Conservation (phyloP, 2,329 filamentous ascomycete species). For the Nothophoma quercina region DNA sequence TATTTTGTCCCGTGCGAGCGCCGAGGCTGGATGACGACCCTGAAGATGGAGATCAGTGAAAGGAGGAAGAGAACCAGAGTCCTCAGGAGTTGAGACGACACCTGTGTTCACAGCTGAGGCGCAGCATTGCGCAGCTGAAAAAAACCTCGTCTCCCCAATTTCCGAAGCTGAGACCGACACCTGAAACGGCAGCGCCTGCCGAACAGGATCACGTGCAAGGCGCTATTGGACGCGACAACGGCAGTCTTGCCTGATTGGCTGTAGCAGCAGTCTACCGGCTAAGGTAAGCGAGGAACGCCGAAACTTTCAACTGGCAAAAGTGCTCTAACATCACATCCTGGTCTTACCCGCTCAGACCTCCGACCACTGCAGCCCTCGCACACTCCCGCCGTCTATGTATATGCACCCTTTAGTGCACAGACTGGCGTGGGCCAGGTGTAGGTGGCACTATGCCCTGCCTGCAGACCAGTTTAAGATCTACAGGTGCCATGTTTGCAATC, state of each 20-base stretch:
- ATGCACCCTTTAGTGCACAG: constrained; percentile 28
- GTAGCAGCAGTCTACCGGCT: constrained; percentile 3
- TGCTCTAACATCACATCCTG: constrained; percentile 22
- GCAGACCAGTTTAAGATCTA: constrained; percentile 34
- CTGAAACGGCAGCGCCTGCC: constrained; percentile 18
- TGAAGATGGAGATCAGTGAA: background rate
- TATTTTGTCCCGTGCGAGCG: background rate
- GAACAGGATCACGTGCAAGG: constrained; percentile 16
- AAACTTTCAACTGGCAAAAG: constrained; percentile 20
- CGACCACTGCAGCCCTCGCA: constrained; percentile 27
- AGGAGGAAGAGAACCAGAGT: background rate
- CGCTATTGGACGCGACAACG: constrained; percentile 16
- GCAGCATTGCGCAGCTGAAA: constrained; percentile 17
- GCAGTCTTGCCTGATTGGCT: background rate
- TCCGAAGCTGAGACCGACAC: constrained; percentile 16
- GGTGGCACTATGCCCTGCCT: constrained; percentile 31
- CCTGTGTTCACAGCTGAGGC: constrained; percentile 12
- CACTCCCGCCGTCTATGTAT: constrained; percentile 24
- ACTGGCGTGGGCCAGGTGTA: constrained; percentile 30
- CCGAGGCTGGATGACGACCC: constrained; percentile 1
- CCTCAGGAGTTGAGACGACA: constrained; percentile 6
- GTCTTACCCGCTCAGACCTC: constrained; percentile 29
- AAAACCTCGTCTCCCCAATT: constrained; percentile 13
- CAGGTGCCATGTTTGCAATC: constrained; percentile 30
- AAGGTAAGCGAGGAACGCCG: constrained; percentile 7